A percentile compares a stretch with the other conserved stretches of the same genome.
Evolutionary conservation across 106 monocot genomes (phyloP).

Genomic region (Posidonia australis): DNA sequence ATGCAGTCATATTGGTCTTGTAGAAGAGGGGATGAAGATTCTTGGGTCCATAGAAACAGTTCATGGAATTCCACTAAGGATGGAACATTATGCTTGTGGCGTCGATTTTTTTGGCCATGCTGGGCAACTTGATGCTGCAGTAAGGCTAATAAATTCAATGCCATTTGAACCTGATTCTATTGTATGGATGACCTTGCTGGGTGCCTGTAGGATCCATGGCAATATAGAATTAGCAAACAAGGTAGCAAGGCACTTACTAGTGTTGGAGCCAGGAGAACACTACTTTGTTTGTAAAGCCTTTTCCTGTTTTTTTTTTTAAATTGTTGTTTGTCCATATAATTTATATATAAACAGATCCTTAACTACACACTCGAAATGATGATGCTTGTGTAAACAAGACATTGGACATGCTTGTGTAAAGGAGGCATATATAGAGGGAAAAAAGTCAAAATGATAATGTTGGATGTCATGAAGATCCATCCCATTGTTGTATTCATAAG

Average conservation of each 20-base stretch:
- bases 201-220: constrained; percentile 63
- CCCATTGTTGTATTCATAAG: too few species aligned
- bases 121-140: constrained; percentile 43
- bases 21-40: constrained; percentile 39
- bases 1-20: constrained; percentile 67
- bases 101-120: constrained; percentile 79
- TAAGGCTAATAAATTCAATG: constrained; percentile 46
- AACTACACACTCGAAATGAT: too few species aligned
- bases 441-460: too few species aligned
- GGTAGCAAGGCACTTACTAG: constrained; percentile 30
- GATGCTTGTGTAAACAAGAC: too few species aligned
- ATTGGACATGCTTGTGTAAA: too few species aligned
- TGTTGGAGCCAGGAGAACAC: constrained; percentile 34
- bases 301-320: too few species aligned
- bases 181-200: constrained; percentile 67
- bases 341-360: too few species aligned
- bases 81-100: constrained; percentile 89
- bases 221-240: constrained; percentile 46
- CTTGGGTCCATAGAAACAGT: constrained; percentile 36
- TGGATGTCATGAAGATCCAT: too few species aligned
- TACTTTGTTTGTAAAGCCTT: too few species aligned
- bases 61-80: constrained; percentile 40
- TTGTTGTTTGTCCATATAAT: too few species aligned
- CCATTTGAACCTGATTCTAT: constrained; percentile 58
- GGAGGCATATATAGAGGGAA: too few species aligned